Percentiles rank a stretch among this genome's conserved stretches.
Evolutionary conservation across 2,329 filamentous ascomycete species (phyloP).

Genomic region (Chaetoscypha palmicola): DNA sequence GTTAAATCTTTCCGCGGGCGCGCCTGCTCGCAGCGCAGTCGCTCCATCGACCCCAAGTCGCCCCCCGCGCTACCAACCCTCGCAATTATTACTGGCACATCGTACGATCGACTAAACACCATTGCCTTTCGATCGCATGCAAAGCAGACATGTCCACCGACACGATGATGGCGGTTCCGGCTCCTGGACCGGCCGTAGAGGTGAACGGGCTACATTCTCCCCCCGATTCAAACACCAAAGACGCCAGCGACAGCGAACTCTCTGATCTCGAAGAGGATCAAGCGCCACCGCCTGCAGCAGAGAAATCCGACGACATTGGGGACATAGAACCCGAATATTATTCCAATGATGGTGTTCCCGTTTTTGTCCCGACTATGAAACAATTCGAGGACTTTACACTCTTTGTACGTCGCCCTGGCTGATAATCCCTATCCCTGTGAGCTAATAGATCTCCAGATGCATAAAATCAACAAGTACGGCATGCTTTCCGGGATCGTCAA

Average conservation of each 20-base stretch:
- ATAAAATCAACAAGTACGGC: constrained; percentile 81
- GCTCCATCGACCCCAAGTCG: not conserved
- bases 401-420: constrained; percentile 73
- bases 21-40: not conserved
- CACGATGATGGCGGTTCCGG: constrained; percentile 22
- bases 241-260: constrained; percentile 56
- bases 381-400: constrained; percentile 91
- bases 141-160: constrained; percentile 25
- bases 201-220: constrained; percentile 47
- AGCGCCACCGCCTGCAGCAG: constrained; percentile 30
- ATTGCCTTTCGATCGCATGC: constrained; percentile 23
- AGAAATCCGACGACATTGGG: constrained; percentile 63
- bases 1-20: not conserved
- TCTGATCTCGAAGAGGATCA: constrained; percentile 50
- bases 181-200: constrained; percentile 18
- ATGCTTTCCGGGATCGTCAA: constrained; percentile 98
- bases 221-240: constrained; percentile 56
- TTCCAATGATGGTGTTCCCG: constrained; percentile 74
- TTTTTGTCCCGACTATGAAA: constrained; percentile 92
- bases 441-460: constrained; percentile 45
- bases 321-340: constrained; percentile 82
- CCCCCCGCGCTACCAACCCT: constrained; percentile 7
- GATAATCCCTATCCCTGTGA: too few species aligned
- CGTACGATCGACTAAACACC: constrained; percentile 6
- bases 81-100: constrained; percentile 7